Evolutionary conservation across 1,284 basidiomycete genomes (phyloP).

Genomic region (Puccinia hordei): DNA sequence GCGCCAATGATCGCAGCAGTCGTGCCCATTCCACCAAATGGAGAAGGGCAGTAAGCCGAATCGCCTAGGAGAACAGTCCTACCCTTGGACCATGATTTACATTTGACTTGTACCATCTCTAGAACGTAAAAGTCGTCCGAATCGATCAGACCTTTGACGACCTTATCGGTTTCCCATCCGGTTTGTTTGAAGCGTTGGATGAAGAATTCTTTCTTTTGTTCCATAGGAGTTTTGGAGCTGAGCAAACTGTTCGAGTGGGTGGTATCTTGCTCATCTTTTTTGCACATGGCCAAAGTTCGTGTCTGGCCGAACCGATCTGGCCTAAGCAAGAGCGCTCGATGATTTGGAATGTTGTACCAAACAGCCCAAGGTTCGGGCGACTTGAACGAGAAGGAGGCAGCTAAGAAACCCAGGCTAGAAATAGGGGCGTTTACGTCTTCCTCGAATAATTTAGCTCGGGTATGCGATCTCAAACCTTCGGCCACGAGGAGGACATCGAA

Average conservation of each 20-base stretch:
- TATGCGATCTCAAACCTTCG: constrained; percentile 54
- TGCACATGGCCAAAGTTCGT: constrained; percentile 37
- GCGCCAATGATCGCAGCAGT: constrained; percentile 36
- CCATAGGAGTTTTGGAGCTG: background rate
- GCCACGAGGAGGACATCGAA: constrained; percentile 54
- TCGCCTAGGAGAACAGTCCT: constrained; percentile 55
- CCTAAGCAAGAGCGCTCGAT: constrained; percentile 44
- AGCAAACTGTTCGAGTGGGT: background rate
- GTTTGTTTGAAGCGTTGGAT: constrained; percentile 47
- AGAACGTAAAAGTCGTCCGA: constrained; percentile 54
- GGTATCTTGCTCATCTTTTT: background rate
- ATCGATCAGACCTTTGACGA: constrained; percentile 50
- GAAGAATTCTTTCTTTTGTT: constrained; percentile 52
- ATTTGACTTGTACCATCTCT: constrained; percentile 53
- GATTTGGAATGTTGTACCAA: constrained; percentile 32
- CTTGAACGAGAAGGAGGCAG: constrained; percentile 18
- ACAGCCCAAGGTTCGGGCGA: background rate
- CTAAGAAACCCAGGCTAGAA: background rate
- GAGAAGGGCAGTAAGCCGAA: constrained; percentile 54
- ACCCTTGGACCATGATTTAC: constrained; percentile 52
- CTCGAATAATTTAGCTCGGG: constrained; percentile 53
- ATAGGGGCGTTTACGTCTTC: constrained; percentile 22
- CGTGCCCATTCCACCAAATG: constrained; percentile 55
- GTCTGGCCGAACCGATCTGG: constrained; percentile 53
- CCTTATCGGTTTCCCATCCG: constrained; percentile 51